These are phyloP conservation scores for peach (Prunus persica) DNA, from an alignment of 306 rosid genomes.

Conservation along the genomic window DNA sequence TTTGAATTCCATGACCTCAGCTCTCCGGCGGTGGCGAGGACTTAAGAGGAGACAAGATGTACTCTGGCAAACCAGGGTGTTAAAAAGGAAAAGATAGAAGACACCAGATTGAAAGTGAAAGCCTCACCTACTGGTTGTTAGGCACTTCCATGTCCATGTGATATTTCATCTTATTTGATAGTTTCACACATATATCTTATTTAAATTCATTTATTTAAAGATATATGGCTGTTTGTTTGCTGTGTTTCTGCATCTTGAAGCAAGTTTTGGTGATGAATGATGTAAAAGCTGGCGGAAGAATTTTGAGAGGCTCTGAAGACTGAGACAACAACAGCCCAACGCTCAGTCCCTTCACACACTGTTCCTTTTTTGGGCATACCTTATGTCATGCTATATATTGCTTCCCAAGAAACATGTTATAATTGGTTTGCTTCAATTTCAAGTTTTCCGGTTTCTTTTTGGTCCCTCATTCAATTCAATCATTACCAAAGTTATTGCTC, in stretches of 20 bases:
- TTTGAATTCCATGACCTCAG: conserved; percentile 2
- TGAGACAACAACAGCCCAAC: conserved; percentile 9
- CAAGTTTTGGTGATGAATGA: conserved; percentile 21
- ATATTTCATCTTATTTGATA: conserved; percentile 7
- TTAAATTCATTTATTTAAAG: not conserved
- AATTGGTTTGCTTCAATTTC: not conserved
- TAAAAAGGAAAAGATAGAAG: not conserved
- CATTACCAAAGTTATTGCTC: not conserved
- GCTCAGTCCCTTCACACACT: not conserved
- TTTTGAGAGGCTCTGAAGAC: conserved; percentile 9
- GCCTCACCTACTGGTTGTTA: conserved; percentile 18
- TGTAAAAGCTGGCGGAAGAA: conserved; percentile 27
- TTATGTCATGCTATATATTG: not conserved
- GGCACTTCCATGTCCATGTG: conserved; percentile 3
- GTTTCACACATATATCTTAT: not conserved
- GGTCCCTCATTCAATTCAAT: not conserved
- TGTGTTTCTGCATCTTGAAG: conserved; percentile 30
- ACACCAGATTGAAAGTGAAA: not conserved
- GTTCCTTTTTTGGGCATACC: not conserved
- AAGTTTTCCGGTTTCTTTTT: not conserved
- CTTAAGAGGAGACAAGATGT: not conserved
- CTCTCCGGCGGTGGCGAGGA: not conserved
- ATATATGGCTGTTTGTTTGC: not conserved
- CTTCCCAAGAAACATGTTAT: not conserved
- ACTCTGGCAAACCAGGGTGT: not conserved